Conservation (phyloP, 352 stramenopile species). For the Phytophthora meadii region DNA sequence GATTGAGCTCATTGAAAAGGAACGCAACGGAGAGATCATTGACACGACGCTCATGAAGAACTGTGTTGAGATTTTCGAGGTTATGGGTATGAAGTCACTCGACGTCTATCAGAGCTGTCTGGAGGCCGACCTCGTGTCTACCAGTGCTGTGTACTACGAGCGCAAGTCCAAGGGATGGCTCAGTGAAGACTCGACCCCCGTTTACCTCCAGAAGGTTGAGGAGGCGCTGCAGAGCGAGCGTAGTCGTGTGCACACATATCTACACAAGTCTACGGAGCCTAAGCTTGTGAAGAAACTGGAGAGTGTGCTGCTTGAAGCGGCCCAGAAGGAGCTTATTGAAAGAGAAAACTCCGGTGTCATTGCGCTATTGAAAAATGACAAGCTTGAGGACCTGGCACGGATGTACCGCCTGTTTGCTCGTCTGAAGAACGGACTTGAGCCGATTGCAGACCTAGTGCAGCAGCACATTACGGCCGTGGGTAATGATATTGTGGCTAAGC, state of each 20-base stretch:
- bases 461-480: conserved; percentile 94
- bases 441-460: conserved; percentile 97
- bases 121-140: conserved; percentile 93
- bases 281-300: conserved; percentile 96
- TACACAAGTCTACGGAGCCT: conserved; percentile 95
- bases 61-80: conserved; percentile 98
- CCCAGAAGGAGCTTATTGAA: conserved; percentile 97
- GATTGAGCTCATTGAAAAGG: conserved; percentile 97
- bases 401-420: conserved; percentile 99
- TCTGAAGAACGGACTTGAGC: conserved; percentile 96
- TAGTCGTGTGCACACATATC: conserved; percentile 94
- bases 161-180: conserved; percentile 98
- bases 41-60: conserved; percentile 97
- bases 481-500: conserved; percentile 90
- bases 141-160: conserved; percentile 95
- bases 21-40: conserved; percentile 97
- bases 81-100: conserved; percentile 97
- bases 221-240: conserved; percentile 83
- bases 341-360: conserved; percentile 98
- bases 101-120: conserved; percentile 98
- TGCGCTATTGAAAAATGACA: conserved; percentile 97
- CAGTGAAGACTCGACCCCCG: conserved; percentile 96
- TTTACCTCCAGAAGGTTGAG: conserved; percentile 97
- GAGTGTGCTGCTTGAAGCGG: conserved; percentile 94
- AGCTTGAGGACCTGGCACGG: conserved; percentile 95